Evolutionary conservation across 306 rosid species (phyloP).

Genomic region (Pachyrhizus erosus): DNA sequence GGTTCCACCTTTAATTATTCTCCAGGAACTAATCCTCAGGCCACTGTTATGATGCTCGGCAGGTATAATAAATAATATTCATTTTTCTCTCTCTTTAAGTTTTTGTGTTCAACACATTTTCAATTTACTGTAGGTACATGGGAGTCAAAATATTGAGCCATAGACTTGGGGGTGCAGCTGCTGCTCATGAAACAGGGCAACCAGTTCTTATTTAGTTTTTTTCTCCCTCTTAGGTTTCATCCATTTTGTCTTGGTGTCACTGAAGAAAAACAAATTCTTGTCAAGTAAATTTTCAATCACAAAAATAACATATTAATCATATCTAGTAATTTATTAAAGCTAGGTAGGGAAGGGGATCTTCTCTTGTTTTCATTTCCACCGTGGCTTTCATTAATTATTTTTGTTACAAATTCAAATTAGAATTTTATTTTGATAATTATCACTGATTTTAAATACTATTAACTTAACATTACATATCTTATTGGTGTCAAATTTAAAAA

Average conservation of each 20-base stretch:
- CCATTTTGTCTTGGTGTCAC: not conserved
- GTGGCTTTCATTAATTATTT: no score
- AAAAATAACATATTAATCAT: no score
- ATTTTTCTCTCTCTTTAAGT: no score
- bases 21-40: conserved; percentile 90
- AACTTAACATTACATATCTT: no score
- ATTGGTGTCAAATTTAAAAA: no score
- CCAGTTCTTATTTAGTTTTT: not conserved
- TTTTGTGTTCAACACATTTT: no score
- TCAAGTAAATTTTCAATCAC: not conserved
- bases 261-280: not conserved
- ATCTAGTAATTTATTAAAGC: no score
- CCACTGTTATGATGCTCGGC: conserved; percentile 93
- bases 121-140: conserved; percentile 69
- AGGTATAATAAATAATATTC: conserved; percentile 44
- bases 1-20: conserved; percentile 80
- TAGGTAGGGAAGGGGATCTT: no score
- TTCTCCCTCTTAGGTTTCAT: not conserved
- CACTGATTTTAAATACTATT: no score
- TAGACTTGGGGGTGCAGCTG: conserved; percentile 45
- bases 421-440: no score
- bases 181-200: not conserved
- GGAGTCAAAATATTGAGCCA: conserved; percentile 64
- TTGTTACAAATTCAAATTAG: no score
- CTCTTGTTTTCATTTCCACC: no score